phyloP scores from a whole-genome alignment of 1,284 basidiomycete genomes.

The Phenoliferia sp. region DNA sequence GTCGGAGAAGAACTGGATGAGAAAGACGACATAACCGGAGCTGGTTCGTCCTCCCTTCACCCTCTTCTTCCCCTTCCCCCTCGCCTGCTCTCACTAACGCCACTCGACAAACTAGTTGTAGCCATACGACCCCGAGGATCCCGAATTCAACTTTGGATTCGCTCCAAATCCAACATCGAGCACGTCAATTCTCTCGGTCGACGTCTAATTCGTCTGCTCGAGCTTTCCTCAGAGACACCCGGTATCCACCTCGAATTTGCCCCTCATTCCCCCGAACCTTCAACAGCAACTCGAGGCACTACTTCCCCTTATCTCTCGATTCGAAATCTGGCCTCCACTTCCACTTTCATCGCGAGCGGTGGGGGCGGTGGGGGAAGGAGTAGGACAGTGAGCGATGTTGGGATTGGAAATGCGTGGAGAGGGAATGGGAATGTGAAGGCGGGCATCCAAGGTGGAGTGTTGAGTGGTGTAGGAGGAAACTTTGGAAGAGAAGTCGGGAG shows the following conservation, averaged over 20 bases:
- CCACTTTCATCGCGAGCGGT: not conserved
- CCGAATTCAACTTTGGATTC: constrained; percentile 82
- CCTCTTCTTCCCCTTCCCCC: not conserved
- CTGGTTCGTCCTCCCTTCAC: constrained; percentile 39
- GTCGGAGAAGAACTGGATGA: constrained; percentile 87
- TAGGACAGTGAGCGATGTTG: not conserved
- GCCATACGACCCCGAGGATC: constrained; percentile 80
- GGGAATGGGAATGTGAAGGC: not conserved
- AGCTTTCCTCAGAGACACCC: constrained; percentile 54
- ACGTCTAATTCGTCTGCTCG: constrained; percentile 72
- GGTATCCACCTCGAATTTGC: constrained; percentile 76
- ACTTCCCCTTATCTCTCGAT: not conserved
- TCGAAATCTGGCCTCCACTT: not conserved
- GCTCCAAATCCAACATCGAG: constrained; percentile 75
- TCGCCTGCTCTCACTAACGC: not conserved
- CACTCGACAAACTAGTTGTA: constrained; percentile 59
- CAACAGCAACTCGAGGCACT: not conserved
- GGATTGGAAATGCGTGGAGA: not conserved
- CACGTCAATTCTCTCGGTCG: constrained; percentile 75
- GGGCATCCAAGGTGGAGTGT: not conserved
- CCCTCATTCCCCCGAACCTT: not conserved
- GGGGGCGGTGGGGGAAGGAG: not conserved
- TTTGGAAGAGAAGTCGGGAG: not conserved
- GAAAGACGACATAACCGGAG: constrained; percentile 78
- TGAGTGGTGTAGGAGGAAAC: not conserved